Evolutionary conservation across 345 rosid species (phyloP).

Genomic region (Euphorbia peplus): DNA sequence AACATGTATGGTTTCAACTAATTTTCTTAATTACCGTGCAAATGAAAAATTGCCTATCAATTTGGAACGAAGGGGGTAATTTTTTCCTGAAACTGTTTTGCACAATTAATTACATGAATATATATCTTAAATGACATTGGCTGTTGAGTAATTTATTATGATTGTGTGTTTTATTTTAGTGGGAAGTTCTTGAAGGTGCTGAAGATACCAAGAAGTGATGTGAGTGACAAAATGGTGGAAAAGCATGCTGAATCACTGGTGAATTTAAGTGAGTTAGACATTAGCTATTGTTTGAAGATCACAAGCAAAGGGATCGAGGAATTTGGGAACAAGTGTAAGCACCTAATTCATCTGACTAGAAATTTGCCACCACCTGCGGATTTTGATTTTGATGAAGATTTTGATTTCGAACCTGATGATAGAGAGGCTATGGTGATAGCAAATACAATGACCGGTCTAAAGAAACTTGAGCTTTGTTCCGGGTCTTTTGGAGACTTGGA

Average conservation of each 20-base stretch:
- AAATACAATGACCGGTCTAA: slow-evolving; percentile 10
- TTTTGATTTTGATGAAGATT: not conserved
- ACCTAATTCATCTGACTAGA: slow-evolving; percentile 12
- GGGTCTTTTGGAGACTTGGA: slow-evolving; percentile 16
- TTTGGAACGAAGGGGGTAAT: no score
- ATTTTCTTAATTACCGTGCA: no score
- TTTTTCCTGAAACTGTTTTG: no score
- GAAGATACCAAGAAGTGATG: slow-evolving; percentile 20
- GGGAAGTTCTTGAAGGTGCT: slow-evolving; percentile 14
- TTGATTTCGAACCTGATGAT: slow-evolving; percentile 2
- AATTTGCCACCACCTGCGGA: slow-evolving; percentile 14
- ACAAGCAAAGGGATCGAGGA: slow-evolving; percentile 11
- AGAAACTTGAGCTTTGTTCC: slow-evolving; percentile 12
- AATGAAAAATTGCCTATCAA: no score
- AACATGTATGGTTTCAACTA: no score
- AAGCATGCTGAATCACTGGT: slow-evolving; percentile 11
- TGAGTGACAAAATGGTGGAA: slow-evolving; percentile 12
- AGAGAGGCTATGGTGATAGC: slow-evolving; percentile 10
- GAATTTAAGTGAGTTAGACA: slow-evolving; percentile 1
- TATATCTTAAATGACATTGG: no score
- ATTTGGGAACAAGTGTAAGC: slow-evolving; percentile 16
- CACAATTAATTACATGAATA: no score
- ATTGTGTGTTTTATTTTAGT: not conserved
- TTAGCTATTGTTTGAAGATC: slow-evolving; percentile 17
- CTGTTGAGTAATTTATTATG: no score